Percentiles rank a stretch among this genome's conserved stretches.
Evolutionary conservation across 2,329 filamentous ascomycete genomes (phyloP).

Genomic region (Samsoniella hepiali): DNA sequence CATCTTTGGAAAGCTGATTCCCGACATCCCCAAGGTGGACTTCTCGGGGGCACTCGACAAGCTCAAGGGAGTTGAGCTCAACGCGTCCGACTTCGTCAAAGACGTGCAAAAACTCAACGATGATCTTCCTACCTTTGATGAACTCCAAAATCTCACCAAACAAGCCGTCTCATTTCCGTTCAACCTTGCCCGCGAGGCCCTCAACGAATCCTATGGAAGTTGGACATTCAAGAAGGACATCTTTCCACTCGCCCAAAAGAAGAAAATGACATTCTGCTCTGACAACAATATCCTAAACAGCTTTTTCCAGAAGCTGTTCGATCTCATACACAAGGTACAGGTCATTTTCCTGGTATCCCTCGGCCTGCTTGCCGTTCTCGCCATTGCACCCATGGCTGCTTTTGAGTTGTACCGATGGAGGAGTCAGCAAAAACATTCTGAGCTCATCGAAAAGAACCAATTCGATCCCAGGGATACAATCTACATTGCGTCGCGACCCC

Average conservation of each 20-base stretch:
- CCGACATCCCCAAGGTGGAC: conserved; percentile 54
- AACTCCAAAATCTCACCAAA: conserved; percentile 80
- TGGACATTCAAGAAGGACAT: conserved; percentile 75
- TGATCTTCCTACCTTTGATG: conserved; percentile 76
- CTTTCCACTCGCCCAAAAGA: conserved; percentile 81
- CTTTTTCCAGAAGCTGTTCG: conserved; percentile 74
- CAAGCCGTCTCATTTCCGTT: conserved; percentile 76
- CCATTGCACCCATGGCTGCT: conserved; percentile 75
- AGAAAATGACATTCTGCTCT: conserved; percentile 82
- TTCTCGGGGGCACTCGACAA: conserved; percentile 61
- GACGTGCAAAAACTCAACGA: conserved; percentile 70
- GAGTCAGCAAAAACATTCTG: conserved; percentile 65
- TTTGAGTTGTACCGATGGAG: conserved; percentile 76
- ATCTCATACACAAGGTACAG: conserved; percentile 64
- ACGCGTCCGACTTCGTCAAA: conserved; percentile 62
- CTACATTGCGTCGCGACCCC: conserved; percentile 80
- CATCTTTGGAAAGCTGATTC: conserved; percentile 49
- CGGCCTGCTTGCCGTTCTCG: conserved; percentile 65
- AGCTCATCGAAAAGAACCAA: conserved; percentile 60
- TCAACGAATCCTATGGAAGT: conserved; percentile 67
- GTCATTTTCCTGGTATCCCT: conserved; percentile 76
- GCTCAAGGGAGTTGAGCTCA: conserved; percentile 67
- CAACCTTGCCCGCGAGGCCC: conserved; percentile 67
- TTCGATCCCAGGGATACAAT: conserved; percentile 84
- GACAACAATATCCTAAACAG: conserved; percentile 75